Base-by-base conservation (phyloP, 2,329 filamentous ascomycete genomes). In the Penicillium rolfsii region DNA sequence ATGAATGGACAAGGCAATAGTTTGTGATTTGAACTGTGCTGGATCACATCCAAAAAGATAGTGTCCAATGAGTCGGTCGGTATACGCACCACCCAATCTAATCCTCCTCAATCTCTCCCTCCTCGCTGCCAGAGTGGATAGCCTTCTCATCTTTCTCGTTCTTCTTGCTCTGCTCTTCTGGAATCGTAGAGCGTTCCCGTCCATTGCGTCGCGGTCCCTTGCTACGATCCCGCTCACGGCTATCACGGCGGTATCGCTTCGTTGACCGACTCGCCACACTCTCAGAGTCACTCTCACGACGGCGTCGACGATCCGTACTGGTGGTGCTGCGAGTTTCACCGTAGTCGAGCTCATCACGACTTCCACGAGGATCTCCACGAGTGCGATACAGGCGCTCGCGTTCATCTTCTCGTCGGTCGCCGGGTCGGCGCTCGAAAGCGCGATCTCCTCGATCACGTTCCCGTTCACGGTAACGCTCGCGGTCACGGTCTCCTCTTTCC, bases 71-170 rank as follows among this genome's bases (percentile, higher is more conserved):
- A 14, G 9, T 35, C n/a, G 5, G 33, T 50, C 8, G n/a, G 22
- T 35, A 35, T 33, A 35, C 28, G 22, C 28, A 22, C n/a, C 22
- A 46, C 54, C 26, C 26, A 28, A 55, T 49, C 67, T 71, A 82
- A 62, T 82, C 81, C 82, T 98, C 93, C 78, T 97, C 95, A 70
- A 99, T 98, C 81, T 99, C 95, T 55, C 95, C 95, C 78, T 99
- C 95, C 79, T 99, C 95, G 73, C 93, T 97, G 56, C 95, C 95
- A 61, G 91, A 94, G 71, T 91, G 89, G 58, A 93, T 82, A 5
- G 78, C 77, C 65, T 79, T 80, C 54, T 82, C 82, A 62, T 82
- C 81, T 70, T 72, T 69, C 64, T 72, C 82, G 62, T 82, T 80
- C 70, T 72, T 69, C 64, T 72, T 76, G 30, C 56, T 64, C 36